These are phyloP conservation scores for Phytophthora boehmeriae DNA, from an alignment of 352 stramenopile genomes.

Conservation along the genomic window DNA sequence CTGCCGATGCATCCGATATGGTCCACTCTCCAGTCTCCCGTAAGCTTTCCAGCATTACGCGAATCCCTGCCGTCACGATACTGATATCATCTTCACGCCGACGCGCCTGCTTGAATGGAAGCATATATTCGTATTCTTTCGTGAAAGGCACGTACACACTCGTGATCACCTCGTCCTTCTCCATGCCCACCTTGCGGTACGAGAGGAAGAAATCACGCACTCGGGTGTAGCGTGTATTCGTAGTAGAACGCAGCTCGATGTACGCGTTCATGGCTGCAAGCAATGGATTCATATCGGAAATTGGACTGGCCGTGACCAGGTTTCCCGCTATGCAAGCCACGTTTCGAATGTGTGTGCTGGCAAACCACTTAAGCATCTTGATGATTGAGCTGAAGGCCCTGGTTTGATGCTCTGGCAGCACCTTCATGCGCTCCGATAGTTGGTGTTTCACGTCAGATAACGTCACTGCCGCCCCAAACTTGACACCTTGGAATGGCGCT, in stretches of 20 bases:
- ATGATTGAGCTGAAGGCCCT: constrained; percentile 63
- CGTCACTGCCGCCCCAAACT: constrained; percentile 82
- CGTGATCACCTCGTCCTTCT: constrained; percentile 91
- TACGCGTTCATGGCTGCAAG: constrained; percentile 88
- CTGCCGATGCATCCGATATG: constrained; percentile 58
- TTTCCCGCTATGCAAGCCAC: constrained; percentile 96
- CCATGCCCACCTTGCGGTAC: constrained; percentile 94
- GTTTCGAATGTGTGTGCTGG: constrained; percentile 97
- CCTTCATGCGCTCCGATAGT: constrained; percentile 44
- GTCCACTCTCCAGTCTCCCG: constrained; percentile 77
- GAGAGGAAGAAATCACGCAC: constrained; percentile 95
- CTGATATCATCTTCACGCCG: constrained; percentile 97
- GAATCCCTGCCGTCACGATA: constrained; percentile 96
- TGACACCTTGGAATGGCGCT: constrained; percentile 62
- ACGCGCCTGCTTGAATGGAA: constrained; percentile 96
- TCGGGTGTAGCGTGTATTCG: constrained; percentile 43
- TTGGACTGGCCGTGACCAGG: constrained; percentile 96
- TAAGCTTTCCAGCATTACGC: constrained; percentile 74
- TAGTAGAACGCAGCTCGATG: constrained; percentile 59
- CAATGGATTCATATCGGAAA: constrained; percentile 98
- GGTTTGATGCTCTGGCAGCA: constrained; percentile 47
- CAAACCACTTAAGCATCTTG: constrained; percentile 97
- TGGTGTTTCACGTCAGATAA: constrained; percentile 76
- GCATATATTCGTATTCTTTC: constrained; percentile 91
- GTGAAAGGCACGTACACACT: constrained; percentile 91